phyloP scores from a whole-genome alignment of 108 stramenopile genomes.

The Licmophora abbreviata region DNA sequence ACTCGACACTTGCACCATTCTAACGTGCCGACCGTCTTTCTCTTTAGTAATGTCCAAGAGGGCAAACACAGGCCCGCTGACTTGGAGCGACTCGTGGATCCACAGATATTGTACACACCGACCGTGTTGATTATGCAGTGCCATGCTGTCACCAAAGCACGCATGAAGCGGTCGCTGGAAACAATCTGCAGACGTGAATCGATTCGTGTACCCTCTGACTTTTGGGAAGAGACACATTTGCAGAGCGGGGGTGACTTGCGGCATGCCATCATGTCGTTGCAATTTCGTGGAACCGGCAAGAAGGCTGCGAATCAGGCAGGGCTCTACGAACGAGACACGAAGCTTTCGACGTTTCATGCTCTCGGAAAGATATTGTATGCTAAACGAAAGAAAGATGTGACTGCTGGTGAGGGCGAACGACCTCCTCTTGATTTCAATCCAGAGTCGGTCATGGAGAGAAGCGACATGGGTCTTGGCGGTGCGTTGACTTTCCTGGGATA shows the following conservation, averaged over 20 bases:
- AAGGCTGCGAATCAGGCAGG: too few species aligned
- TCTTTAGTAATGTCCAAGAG: slow-evolving; percentile 71
- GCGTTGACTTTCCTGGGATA: slow-evolving; percentile 68
- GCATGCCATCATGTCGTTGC: slow-evolving; percentile 76
- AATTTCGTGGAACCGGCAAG: too few species aligned
- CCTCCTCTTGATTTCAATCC: slow-evolving; percentile 71
- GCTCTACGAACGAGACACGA: slow-evolving; percentile 29
- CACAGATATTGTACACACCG: slow-evolving; percentile 37
- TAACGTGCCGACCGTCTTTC: slow-evolving; percentile 49
- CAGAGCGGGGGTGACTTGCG: slow-evolving; percentile 75
- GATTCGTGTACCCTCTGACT: slow-evolving; percentile 12
- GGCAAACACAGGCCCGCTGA: slow-evolving; percentile 73
- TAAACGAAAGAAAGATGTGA: slow-evolving; percentile 36
- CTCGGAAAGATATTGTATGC: slow-evolving; percentile 87
- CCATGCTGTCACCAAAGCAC: slow-evolving; percentile 61
- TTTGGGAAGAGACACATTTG: slow-evolving; percentile 50
- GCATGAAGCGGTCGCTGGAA: slow-evolving; percentile 64
- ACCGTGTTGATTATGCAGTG: slow-evolving; percentile 44
- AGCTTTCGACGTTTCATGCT: slow-evolving; percentile 77
- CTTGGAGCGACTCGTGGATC: slow-evolving; percentile 57
- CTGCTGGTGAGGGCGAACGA: slow-evolving; percentile 5
- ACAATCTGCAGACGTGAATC: slow-evolving; percentile 34
- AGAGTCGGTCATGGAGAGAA: slow-evolving; percentile 58
- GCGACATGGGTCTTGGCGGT: slow-evolving; percentile 54
- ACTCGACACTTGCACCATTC: slow-evolving; percentile 43